A percentile compares a stretch with the other conserved stretches of the same genome.
Evolutionary conservation across 192 early-diverging fungal species (phyloP).

Genomic region (Coemansia furcata): DNA sequence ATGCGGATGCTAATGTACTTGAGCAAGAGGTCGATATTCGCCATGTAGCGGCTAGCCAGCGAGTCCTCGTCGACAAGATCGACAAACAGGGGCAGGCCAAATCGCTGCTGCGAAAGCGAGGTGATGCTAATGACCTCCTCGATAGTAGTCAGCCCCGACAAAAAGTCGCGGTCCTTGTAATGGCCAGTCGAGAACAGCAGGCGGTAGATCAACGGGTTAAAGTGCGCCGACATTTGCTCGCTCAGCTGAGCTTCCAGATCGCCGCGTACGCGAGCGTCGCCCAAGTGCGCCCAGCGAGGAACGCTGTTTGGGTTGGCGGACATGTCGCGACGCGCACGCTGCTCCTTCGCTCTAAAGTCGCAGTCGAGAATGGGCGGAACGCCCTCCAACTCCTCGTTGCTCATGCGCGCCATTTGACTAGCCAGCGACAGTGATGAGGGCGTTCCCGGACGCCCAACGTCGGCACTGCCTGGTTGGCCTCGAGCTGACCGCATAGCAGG

Average conservation of each 20-base stretch:
- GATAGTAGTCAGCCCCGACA: slow-evolving; percentile 64
- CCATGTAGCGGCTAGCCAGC: slow-evolving; percentile 60
- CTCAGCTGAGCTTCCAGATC: slow-evolving; percentile 53
- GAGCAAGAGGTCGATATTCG: slow-evolving; percentile 76
- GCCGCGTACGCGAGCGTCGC: slow-evolving; percentile 28
- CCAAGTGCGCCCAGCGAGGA: slow-evolving; percentile 46
- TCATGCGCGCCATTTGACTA: slow-evolving; percentile 40
- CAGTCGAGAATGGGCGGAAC: slow-evolving; percentile 61
- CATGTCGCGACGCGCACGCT: slow-evolving; percentile 67
- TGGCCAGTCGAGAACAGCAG: slow-evolving; percentile 78
- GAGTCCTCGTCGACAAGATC: slow-evolving; percentile 48
- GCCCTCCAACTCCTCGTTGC: slow-evolving; percentile 43
- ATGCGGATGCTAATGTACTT: slow-evolving; percentile 88
- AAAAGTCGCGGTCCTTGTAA: slow-evolving; percentile 81
- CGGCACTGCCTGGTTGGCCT: slow-evolving; percentile 11
- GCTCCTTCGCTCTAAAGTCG: slow-evolving; percentile 67
- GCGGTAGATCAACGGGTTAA: slow-evolving; percentile 58
- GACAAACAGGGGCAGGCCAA: slow-evolving; percentile 31
- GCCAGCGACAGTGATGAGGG: slow-evolving; percentile 15
- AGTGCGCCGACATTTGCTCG: slow-evolving; percentile 61
- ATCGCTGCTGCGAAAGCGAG: slow-evolving; percentile 41
- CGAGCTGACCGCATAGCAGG: slow-evolving; percentile 14
- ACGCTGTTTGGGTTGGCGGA: slow-evolving; percentile 69
- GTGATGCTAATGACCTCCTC: slow-evolving; percentile 63
- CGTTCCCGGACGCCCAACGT: slow-evolving; percentile 24